Evolutionary conservation across 1,284 basidiomycete genomes (phyloP), one percentile per base, ranked within the genome.

Genomic region (Tylopilus sp.): DNA sequence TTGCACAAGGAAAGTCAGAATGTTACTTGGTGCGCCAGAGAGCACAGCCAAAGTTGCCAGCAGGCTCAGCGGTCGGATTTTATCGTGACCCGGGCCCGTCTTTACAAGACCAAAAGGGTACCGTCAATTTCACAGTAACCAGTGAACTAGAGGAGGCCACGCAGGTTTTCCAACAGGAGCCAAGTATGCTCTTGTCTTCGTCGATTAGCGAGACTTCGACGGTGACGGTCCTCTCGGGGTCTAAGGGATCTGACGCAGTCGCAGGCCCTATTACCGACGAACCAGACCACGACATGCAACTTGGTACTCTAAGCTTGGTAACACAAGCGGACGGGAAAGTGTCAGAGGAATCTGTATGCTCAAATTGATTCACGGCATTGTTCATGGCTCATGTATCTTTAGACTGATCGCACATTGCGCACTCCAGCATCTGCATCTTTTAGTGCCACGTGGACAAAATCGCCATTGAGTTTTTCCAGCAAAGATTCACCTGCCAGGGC

Each of bases 81-180:
- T 85, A 85, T 67, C 83, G 84, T 41, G 79, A 83, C 61, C 80
- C 79, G 7, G 75, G 76, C 29, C 73, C 80, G 37, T 73, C 76
- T 36, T 72, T 72, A 53, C 72, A 75, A 48, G 74, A 80, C 56
- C 61, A 72, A 8, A 77, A 74, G 49, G 64, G 75, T 19, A 59
- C 73, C 14, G 83, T 86, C 52, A 83, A 80, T 57, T 92, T 92
- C 70, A 88, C 84, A 47, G 86, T 92, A 36, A 79, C 74, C 48
- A 91, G 88, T 64, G 90, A 92, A 67, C 64, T 92, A 52, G 86
- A 89, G 53, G 78, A 75, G 44, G 17, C 35, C 33, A 22, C 43
- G 7, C 44, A 47, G 22, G 37, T 39, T 42, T 55, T 59, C 15
- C 50, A 48, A 19, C 45, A 24, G 20, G 57, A 61, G 50, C 48